These are phyloP conservation scores for Yamadazyma philogaea DNA, from an alignment of 805 yeast species.

Conservation along the genomic window DNA sequence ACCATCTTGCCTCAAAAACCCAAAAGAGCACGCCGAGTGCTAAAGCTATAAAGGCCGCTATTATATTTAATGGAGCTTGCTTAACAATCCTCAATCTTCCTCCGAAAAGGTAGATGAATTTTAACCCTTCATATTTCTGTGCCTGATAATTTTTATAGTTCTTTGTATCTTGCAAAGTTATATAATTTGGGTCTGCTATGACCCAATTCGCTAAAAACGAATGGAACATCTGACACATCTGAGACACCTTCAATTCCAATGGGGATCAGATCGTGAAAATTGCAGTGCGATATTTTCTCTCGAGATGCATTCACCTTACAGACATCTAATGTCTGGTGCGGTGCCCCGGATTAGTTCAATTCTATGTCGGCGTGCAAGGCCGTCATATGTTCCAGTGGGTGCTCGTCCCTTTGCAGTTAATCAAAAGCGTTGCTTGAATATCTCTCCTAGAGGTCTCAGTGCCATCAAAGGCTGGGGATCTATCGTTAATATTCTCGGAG, in stretches of 20 bases:
- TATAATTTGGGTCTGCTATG: constrained; percentile 24
- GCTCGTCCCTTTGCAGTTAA: neutral
- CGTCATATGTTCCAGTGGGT: neutral
- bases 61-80: constrained; percentile 37
- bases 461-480: constrained; percentile 28
- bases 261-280: neutral
- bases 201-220: constrained; percentile 24
- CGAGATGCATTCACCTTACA: neutral
- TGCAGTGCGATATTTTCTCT: neutral
- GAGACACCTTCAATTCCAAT: no score
- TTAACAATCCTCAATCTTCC: constrained; percentile 55
- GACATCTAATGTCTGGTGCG: neutral
- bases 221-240: neutral
- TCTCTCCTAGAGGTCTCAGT: constrained; percentile 18
- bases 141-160: constrained; percentile 37
- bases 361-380: neutral
- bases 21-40: constrained; percentile 54
- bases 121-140: constrained; percentile 28
- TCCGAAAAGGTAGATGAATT: constrained; percentile 56
- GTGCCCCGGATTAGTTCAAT: neutral
- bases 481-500: constrained; percentile 36
- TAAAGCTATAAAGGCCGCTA: constrained; percentile 32
- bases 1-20: constrained; percentile 45
- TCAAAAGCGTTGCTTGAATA: constrained; percentile 12
- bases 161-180: constrained; percentile 5